Evolutionary conservation across 495 filamentous ascomycete species (phyloP).

Genomic region (Aspergillus heteromorphus): DNA sequence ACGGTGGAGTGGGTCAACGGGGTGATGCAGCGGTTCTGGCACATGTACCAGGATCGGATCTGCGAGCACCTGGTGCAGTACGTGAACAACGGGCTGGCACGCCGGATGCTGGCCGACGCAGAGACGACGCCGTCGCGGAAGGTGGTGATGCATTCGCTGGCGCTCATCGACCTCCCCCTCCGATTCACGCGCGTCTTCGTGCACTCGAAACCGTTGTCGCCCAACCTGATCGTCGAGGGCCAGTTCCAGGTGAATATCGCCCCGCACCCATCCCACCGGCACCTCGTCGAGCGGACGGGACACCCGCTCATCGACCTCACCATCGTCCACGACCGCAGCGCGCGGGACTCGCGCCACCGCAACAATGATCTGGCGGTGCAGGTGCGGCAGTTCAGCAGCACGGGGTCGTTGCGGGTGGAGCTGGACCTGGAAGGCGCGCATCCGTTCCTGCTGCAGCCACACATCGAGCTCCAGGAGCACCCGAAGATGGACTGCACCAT

Average conservation of each 20-base stretch:
- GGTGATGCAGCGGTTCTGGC: constrained; percentile 8
- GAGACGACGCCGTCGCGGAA: constrained; percentile 2
- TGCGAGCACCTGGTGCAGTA: constrained; percentile 8
- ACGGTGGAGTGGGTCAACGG: constrained; percentile 12
- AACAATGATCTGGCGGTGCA: constrained; percentile 11
- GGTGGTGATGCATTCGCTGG: constrained; percentile 10
- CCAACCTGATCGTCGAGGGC: constrained; percentile 14
- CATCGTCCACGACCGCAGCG: constrained; percentile 5
- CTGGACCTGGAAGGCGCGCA: constrained; percentile 8
- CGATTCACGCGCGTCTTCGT: constrained; percentile 6
- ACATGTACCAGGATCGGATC: constrained; percentile 9
- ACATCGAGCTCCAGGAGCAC: constrained; percentile 10
- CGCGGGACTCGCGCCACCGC: neutral
- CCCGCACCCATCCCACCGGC: neutral
- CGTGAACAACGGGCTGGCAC: constrained; percentile 11
- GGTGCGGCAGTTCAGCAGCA: constrained; percentile 5
- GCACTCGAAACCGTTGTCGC: constrained; percentile 5
- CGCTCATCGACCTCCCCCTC: constrained; percentile 8
- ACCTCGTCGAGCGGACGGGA: neutral
- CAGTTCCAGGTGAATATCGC: constrained; percentile 8
- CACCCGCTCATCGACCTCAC: constrained; percentile 12
- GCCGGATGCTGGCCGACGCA: neutral
- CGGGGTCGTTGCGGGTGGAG: constrained; percentile 8
- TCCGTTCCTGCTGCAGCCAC: constrained; percentile 8
- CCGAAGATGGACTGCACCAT: constrained; percentile 15